Conservation (phyloP, 129 eudicot genomes). For the carrot (Daucus carota) region DH1_v3.0 NC_030386.2:21177501-21178000, state of each 20-base stretch:
- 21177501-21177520: not conserved
- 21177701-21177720: no score
- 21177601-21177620: not conserved
- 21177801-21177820: not conserved
- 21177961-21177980: not conserved
- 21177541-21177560: not conserved
- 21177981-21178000: not conserved
- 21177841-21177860: not conserved
- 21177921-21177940: not conserved
- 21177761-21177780: not conserved
- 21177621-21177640: not conserved
- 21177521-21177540: not conserved
- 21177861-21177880: no score
- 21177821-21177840: not conserved
- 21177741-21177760: not conserved
- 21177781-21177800: not conserved
- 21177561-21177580: not conserved
- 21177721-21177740: not conserved
- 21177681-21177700: no score
- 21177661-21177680: not conserved
- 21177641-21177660: not conserved
- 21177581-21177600: not conserved
- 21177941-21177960: not conserved
- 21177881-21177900: not conserved
- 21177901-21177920: not conserved